These are phyloP conservation scores for Tolypocladium tropicale DNA, from an alignment of 2,329 filamentous ascomycete genomes.

Conservation along the genomic window DNA sequence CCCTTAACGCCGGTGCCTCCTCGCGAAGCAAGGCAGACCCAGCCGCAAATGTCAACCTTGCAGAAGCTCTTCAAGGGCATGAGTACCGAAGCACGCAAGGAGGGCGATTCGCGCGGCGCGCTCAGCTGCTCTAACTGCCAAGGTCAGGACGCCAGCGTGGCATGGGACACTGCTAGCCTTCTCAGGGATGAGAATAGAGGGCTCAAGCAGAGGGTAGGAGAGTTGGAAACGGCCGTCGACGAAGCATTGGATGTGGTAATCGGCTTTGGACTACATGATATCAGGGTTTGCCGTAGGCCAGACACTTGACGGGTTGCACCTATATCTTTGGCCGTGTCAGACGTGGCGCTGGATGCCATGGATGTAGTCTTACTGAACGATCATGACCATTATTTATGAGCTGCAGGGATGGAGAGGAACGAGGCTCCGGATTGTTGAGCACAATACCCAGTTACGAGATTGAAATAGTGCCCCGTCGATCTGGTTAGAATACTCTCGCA, in stretches of 20 bases:
- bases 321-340: background rate
- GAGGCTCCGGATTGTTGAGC: background rate
- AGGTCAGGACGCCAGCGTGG: constrained; percentile 47
- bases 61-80: constrained; percentile 33
- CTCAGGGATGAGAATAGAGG: constrained; percentile 52
- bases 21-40: constrained; percentile 23
- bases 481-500: too few species aligned
- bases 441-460: constrained; percentile 1
- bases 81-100: constrained; percentile 22
- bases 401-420: background rate
- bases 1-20: constrained; percentile 13
- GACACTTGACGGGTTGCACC: background rate
- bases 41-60: constrained; percentile 23
- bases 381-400: background rate
- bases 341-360: background rate
- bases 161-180: constrained; percentile 55
- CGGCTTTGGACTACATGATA: constrained; percentile 35
- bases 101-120: constrained; percentile 8
- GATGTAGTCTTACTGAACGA: background rate
- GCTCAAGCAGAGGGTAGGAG: constrained; percentile 47
- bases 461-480: constrained; percentile 1
- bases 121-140: constrained; percentile 43
- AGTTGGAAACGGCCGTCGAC: constrained; percentile 50
- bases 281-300: background rate
- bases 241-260: constrained; percentile 50